phyloP scores from a whole-genome alignment of 1,139 yeast species.

The Kodamaea anthophila region DNA sequence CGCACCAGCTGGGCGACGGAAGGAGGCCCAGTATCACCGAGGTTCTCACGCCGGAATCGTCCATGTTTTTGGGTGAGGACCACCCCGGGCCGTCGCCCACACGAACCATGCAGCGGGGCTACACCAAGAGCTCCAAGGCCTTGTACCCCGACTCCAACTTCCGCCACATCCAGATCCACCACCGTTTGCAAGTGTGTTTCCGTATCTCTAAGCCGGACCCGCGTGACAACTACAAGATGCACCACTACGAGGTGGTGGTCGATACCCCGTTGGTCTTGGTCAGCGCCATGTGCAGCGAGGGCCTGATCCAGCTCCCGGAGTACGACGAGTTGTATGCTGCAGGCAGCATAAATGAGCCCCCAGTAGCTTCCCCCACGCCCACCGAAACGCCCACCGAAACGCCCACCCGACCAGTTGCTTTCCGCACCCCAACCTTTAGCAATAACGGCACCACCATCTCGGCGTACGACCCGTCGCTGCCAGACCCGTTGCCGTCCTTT shows the following conservation, averaged over 20 bases:
- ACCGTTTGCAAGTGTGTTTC: slow-evolving; percentile 72
- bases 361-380: not conserved
- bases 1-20: slow-evolving; percentile 15
- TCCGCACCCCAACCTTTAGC: slow-evolving; percentile 32
- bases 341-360: not conserved
- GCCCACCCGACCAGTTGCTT: slow-evolving; percentile 17
- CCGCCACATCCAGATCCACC: slow-evolving; percentile 64
- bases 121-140: slow-evolving; percentile 31
- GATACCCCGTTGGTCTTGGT: slow-evolving; percentile 77
- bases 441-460: slow-evolving; percentile 36
- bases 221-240: slow-evolving; percentile 50
- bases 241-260: slow-evolving; percentile 83
- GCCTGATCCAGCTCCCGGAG: slow-evolving; percentile 64
- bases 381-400: slow-evolving; percentile 1
- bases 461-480: slow-evolving; percentile 17
- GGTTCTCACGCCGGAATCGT: slow-evolving; percentile 24
- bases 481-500: slow-evolving; percentile 47
- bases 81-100: slow-evolving; percentile 5
- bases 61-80: slow-evolving; percentile 25
- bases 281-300: slow-evolving; percentile 66
- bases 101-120: slow-evolving; percentile 34
- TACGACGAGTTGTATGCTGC: slow-evolving; percentile 35
- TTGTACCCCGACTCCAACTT: slow-evolving; percentile 67
- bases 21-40: slow-evolving; percentile 15
- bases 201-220: slow-evolving; percentile 67